Percentiles rank a stretch among this genome's conserved stretches.
These are phyloP conservation scores for Exserohilum rostratum DNA, from an alignment of 2,329 filamentous ascomycete genomes.

Conservation along the genomic window DNA sequence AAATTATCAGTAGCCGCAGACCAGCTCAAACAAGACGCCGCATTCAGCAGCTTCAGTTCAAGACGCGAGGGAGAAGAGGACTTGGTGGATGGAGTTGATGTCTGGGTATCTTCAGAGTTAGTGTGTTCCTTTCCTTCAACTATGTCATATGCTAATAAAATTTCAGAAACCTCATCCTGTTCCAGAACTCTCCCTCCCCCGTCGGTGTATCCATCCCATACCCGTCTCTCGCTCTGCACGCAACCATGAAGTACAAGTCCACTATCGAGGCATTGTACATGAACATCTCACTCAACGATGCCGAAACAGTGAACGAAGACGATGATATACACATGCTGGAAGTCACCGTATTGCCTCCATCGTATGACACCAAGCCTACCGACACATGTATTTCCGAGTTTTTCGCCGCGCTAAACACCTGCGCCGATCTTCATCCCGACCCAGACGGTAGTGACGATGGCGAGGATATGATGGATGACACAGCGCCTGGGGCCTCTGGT, in stretches of 20 bases:
- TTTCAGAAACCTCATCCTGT: slow-evolving; percentile 64
- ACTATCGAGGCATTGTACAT: slow-evolving; percentile 44
- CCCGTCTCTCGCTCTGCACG: slow-evolving; percentile 75
- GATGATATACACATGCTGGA: slow-evolving; percentile 70
- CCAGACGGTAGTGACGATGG: slow-evolving; percentile 65
- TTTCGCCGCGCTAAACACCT: slow-evolving; percentile 73
- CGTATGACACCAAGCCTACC: slow-evolving; percentile 29
- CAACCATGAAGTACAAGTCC: slow-evolving; percentile 65
- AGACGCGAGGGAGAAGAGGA: slow-evolving; percentile 34
- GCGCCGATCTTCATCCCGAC: slow-evolving; percentile 78
- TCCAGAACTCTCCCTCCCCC: slow-evolving; percentile 59
- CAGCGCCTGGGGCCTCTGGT: slow-evolving; percentile 74
- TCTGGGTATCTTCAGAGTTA: slow-evolving; percentile 57
- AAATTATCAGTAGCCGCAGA: slow-evolving; percentile 64
- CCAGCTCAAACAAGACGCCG: slow-evolving; percentile 59
- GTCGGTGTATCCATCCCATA: slow-evolving; percentile 74
- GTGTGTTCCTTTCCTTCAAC: not conserved
- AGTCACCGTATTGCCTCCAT: slow-evolving; percentile 66
- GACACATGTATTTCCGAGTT: slow-evolving; percentile 55
- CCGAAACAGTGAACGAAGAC: slow-evolving; percentile 63
- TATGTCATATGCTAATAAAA: not conserved
- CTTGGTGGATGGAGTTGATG: slow-evolving; percentile 49
- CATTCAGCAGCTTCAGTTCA: slow-evolving; percentile 52
- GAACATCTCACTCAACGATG: slow-evolving; percentile 55
- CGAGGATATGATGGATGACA: slow-evolving; percentile 52